These are phyloP conservation scores for Pythium coloratum DNA, from an alignment of 352 stramenopile species.

Conservation along the genomic window DNA sequence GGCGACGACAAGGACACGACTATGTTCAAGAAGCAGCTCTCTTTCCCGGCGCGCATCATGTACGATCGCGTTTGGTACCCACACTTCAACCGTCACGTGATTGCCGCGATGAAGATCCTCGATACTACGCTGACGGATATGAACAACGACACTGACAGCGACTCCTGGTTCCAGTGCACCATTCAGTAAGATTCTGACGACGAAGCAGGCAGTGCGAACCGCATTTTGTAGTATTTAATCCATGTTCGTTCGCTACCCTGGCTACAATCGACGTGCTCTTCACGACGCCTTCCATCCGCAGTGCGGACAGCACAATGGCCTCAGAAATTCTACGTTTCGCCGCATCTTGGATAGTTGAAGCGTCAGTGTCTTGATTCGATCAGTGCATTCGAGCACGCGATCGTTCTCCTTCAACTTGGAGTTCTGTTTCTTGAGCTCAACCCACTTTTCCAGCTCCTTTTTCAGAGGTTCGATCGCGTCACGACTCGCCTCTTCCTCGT, in stretches of 20 bases:
- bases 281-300: slow-evolving; percentile 20
- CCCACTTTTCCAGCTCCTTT: slow-evolving; percentile 23
- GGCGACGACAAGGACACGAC: slow-evolving; percentile 56
- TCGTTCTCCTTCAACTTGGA: slow-evolving; percentile 38
- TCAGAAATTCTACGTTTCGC: slow-evolving; percentile 42
- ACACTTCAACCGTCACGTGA: slow-evolving; percentile 68
- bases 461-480: slow-evolving; percentile 27
- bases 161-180: slow-evolving; percentile 65
- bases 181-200: slow-evolving; percentile 45
- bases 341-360: slow-evolving; percentile 32
- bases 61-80: slow-evolving; percentile 81
- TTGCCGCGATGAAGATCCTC: slow-evolving; percentile 70
- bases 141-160: slow-evolving; percentile 31
- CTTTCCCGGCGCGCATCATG: slow-evolving; percentile 72
- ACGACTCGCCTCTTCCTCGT: slow-evolving; percentile 28
- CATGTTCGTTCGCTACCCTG: not conserved
- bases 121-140: slow-evolving; percentile 42
- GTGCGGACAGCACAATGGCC: slow-evolving; percentile 41
- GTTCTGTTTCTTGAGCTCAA: slow-evolving; percentile 33
- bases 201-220: too few species aligned
- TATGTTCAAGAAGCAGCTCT: slow-evolving; percentile 69
- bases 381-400: slow-evolving; percentile 31
- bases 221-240: slow-evolving; percentile 23
- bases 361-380: slow-evolving; percentile 24
- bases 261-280: not conserved